phyloP scores from a whole-genome alignment of 2,329 filamentous ascomycete species.

The Apiospora phragmitis region DNA sequence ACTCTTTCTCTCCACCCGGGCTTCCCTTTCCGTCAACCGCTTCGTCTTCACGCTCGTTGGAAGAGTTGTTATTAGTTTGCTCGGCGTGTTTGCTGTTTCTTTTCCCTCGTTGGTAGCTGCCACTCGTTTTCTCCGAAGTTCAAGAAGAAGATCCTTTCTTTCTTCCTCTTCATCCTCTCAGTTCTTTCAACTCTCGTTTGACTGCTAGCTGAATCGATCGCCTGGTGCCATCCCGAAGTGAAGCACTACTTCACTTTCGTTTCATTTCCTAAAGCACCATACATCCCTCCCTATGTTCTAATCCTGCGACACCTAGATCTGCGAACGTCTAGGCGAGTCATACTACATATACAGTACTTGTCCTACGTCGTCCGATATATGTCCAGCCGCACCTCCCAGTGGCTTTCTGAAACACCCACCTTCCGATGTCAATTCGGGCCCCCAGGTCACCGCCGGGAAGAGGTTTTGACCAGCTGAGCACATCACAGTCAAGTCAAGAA shows the following conservation, averaged over 20 bases:
- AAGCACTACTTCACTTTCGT: conserved; percentile 14
- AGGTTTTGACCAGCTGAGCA: conserved; percentile 31
- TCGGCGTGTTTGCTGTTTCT: not conserved
- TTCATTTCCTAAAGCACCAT: not conserved
- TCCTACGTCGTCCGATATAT: not conserved
- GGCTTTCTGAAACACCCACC: conserved; percentile 4
- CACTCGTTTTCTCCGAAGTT: not conserved
- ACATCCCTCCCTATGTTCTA: conserved; percentile 9
- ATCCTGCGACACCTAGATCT: not conserved
- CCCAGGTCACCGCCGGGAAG: conserved; percentile 20
- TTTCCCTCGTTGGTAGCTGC: not conserved
- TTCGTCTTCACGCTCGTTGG: conserved; percentile 6
- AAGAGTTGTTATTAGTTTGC: not conserved
- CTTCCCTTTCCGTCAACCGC: conserved; percentile 3
- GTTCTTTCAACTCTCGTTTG: conserved; percentile 9
- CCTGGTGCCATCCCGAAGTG: conserved; percentile 30
- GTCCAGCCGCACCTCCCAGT: not conserved
- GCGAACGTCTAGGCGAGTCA: not conserved
- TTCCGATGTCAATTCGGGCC: conserved; percentile 30
- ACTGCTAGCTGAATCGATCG: conserved; percentile 24
- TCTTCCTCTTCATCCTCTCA: not conserved
- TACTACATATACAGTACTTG: not conserved
- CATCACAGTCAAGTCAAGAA: conserved; percentile 19
- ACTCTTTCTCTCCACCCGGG: not conserved
- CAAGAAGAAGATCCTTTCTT: not conserved